Conservation (phyloP, 2,329 filamentous ascomycete species). For the Sphaerulina musiva region DNA sequence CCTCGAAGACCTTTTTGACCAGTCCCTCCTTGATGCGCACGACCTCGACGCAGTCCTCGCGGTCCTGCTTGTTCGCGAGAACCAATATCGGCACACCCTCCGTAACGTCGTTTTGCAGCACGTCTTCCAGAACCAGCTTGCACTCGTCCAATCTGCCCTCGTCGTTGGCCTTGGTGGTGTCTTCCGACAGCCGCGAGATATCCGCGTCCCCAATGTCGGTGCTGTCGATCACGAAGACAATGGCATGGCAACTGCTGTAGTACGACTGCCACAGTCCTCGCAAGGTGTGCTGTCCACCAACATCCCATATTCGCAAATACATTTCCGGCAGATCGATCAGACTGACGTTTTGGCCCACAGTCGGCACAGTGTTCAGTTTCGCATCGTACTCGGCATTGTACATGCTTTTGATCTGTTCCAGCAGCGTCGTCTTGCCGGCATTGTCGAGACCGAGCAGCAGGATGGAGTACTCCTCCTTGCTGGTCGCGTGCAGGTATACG, state of each 20-base stretch:
- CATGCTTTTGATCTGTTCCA: slow-evolving; percentile 89
- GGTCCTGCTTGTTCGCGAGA: slow-evolving; percentile 93
- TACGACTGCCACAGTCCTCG: slow-evolving; percentile 93
- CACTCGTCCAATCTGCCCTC: slow-evolving; percentile 74
- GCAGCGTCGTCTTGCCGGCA: slow-evolving; percentile 95
- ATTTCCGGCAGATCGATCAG: slow-evolving; percentile 86
- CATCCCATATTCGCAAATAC: slow-evolving; percentile 98
- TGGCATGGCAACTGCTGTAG: slow-evolving; percentile 88
- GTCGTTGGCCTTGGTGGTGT: slow-evolving; percentile 14
- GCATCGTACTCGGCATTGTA: slow-evolving; percentile 62
- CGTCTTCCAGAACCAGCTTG: slow-evolving; percentile 78
- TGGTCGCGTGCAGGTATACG: slow-evolving; percentile 88
- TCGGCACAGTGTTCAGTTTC: slow-evolving; percentile 80
- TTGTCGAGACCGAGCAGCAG: slow-evolving; percentile 96
- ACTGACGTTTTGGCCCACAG: slow-evolving; percentile 93
- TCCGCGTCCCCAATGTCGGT: slow-evolving; percentile 84
- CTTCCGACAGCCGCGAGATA: slow-evolving; percentile 46
- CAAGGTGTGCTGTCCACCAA: slow-evolving; percentile 85
- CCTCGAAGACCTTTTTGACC: slow-evolving; percentile 91
- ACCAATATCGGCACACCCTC: slow-evolving; percentile 88
- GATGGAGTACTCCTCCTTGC: slow-evolving; percentile 99
- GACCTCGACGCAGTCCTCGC: slow-evolving; percentile 95
- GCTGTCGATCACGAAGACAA: slow-evolving; percentile 95
- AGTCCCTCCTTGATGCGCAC: slow-evolving; percentile 95
- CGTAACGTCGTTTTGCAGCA: slow-evolving; percentile 78